Evolutionary conservation across 441 rosid genomes (phyloP).

Genomic region (Theobroma grandiflorum): DNA sequence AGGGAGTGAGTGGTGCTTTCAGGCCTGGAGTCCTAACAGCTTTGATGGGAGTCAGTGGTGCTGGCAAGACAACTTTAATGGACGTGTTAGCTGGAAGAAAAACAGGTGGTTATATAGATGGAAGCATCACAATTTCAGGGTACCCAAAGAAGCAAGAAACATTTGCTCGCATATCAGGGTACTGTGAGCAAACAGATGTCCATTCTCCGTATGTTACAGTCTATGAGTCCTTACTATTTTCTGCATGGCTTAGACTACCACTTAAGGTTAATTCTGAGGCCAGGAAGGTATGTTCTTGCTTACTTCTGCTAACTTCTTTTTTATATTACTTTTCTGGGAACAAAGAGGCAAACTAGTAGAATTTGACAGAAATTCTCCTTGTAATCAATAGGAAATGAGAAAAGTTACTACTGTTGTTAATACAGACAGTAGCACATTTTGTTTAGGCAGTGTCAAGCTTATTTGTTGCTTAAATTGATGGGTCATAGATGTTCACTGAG

Average conservation of each 20-base stretch:
- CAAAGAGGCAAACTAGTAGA: neutral
- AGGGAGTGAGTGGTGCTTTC: slow-evolving; percentile 66
- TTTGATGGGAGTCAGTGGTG: slow-evolving; percentile 70
- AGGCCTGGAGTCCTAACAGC: slow-evolving; percentile 74
- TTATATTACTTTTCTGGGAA: neutral
- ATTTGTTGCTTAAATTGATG: neutral
- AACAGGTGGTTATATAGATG: slow-evolving; percentile 64
- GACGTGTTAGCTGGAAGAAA: slow-evolving; percentile 76
- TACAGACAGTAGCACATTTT: neutral
- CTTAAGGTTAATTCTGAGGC: slow-evolving; percentile 50
- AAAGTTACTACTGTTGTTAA: neutral
- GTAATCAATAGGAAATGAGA: neutral
- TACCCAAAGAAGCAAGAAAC: slow-evolving; percentile 72
- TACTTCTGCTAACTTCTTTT: neutral
- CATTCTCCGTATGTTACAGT: slow-evolving; percentile 75
- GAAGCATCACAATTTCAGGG: slow-evolving; percentile 60
- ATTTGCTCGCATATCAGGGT: slow-evolving; percentile 69
- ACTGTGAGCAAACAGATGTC: slow-evolving; percentile 72
- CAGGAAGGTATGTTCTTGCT: slow-evolving; percentile 45
- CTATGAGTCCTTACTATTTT: slow-evolving; percentile 62
- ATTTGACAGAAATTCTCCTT: neutral
- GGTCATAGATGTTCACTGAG: slow-evolving; percentile 58
- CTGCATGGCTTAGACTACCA: slow-evolving; percentile 70
- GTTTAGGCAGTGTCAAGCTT: neutral
- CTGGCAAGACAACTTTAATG: slow-evolving; percentile 80